These are phyloP conservation scores for Paramarasmius palmivorus DNA, from an alignment of 1,284 basidiomycete species.

Conservation along the genomic window DNA sequence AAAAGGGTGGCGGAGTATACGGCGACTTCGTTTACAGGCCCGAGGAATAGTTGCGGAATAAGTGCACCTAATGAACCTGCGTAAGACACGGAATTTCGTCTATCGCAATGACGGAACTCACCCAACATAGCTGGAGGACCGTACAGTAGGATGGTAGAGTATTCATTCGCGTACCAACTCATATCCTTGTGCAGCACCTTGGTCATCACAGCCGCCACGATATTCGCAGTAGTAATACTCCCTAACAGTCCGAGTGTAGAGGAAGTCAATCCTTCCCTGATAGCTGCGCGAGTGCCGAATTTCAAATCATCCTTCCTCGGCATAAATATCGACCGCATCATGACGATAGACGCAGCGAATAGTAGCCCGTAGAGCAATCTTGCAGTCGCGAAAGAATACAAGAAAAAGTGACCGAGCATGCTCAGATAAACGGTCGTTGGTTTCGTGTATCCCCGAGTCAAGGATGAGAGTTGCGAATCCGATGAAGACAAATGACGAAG, in stretches of 20 bases:
- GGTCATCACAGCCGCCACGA: constrained; percentile 74
- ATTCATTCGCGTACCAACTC: constrained; percentile 82
- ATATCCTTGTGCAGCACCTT: constrained; percentile 64
- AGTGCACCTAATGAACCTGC: constrained; percentile 59
- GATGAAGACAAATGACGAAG: constrained; percentile 77
- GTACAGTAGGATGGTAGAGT: constrained; percentile 75
- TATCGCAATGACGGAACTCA: constrained; percentile 28
- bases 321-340: constrained; percentile 29
- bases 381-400: constrained; percentile 76
- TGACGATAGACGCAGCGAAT: constrained; percentile 45
- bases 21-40: constrained; percentile 56
- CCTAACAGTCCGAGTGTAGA: constrained; percentile 54
- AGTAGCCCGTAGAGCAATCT: constrained; percentile 67
- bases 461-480: constrained; percentile 61
- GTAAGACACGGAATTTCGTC: too few relatives aligned
- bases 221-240: constrained; percentile 66
- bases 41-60: constrained; percentile 54
- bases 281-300: constrained; percentile 24
- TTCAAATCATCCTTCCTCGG: neutral
- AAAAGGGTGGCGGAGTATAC: constrained; percentile 65
- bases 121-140: constrained; percentile 74
- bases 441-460: constrained; percentile 54
- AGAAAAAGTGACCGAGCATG: constrained; percentile 66
- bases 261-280: constrained; percentile 42
- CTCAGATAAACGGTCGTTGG: constrained; percentile 81